Evolutionary conservation across 805 yeast species (phyloP), one percentile per base, ranked within the genome.

Genomic region (Ogataea minuta): DNA sequence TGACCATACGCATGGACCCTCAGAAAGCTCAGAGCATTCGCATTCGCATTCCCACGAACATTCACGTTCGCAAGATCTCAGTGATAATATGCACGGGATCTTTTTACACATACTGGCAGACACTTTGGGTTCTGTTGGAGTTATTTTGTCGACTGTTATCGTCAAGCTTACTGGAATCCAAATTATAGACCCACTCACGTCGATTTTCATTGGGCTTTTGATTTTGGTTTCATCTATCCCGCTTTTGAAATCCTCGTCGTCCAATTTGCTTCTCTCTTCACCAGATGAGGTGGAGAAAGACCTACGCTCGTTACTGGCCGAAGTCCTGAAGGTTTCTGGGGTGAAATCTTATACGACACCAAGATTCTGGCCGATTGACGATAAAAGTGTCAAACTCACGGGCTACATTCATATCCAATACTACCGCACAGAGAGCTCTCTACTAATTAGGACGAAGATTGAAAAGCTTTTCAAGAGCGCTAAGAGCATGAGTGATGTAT

Each of bases 101-200:
- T 93, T 93, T 54, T 67, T 93, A 31, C 99, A 93, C 53, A 85
- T 93, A 21, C 59, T 93, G 31, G 99, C 99, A 0, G 99, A 93
- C 54, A 90, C 98, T 0, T 67, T 93, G 28, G 99, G 99, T 0
- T 91, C 98, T 0, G 95, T 90, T 0, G 98, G 98, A 6, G 99
- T 95, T 12, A 90, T 93, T n/a, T 62, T 88, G 1, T 89, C 97
- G 0, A 91, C 99, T 0, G 39, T 88, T 4, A 64, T 93, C 27
- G 84, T 91, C 7, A 77, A 81, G 43, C 53, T 79, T 23, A 64
- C 74, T 8, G 77, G 78, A 12, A 76, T 85, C 78, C 75, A 79
- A 39, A 82, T 95, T 1, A 83, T 91, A 56, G 99, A 93, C 57
- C 97, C 99, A 2, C 63, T 93, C 14, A 95, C 97, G 0, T 90